Conservation (phyloP, 1,284 basidiomycete genomes). For the Lentinula novae-zelandiae region DNA sequence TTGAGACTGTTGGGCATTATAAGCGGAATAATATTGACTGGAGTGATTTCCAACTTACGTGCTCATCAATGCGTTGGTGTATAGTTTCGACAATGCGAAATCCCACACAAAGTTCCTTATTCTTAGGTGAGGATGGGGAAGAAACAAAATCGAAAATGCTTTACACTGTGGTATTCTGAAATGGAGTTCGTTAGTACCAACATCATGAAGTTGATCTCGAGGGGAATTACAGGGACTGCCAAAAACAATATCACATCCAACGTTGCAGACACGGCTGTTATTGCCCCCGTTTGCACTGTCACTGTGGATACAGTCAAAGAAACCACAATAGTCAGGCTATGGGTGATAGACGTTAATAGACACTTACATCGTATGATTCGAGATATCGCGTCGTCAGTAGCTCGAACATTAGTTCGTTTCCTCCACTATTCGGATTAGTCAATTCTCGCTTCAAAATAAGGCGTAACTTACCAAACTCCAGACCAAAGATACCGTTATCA, state of each 20-base stretch:
- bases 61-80: not conserved
- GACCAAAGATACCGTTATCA: not conserved
- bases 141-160: not conserved
- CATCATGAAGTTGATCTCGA: not conserved
- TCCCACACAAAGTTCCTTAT: not conserved
- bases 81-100: not conserved
- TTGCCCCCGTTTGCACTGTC: not conserved
- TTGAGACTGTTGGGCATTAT: not conserved
- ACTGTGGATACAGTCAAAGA: not conserved
- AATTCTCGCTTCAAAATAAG: not conserved
- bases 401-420: not conserved
- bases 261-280: not conserved
- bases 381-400: conserved; percentile 1
- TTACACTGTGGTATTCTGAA: not conserved
- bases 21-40: not conserved
- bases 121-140: not conserved
- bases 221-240: not conserved
- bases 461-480: conserved; percentile 1
- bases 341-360: no score
- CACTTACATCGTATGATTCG: not conserved
- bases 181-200: not conserved
- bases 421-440: not conserved
- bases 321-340: not conserved
- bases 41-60: not conserved
- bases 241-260: not conserved